Evolutionary conservation across 2,329 filamentous ascomycete genomes (phyloP).

Genomic region (Cyphellophora attinorum): DNA sequence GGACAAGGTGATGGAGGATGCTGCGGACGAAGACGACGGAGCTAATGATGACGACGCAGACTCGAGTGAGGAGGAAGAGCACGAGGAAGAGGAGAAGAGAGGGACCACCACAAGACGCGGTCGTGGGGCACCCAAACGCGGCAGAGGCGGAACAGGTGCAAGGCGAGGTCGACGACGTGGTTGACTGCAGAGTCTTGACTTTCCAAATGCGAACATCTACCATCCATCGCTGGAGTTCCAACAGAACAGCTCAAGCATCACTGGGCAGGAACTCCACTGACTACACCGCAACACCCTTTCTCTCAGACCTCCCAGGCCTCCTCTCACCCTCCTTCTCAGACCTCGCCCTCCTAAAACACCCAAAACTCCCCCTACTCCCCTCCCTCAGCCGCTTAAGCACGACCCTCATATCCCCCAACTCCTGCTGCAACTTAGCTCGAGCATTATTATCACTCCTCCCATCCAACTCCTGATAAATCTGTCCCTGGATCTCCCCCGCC

Average conservation of each 20-base stretch:
- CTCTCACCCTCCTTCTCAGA: conserved; percentile 15
- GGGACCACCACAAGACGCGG: conserved; percentile 1
- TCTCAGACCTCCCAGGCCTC: conserved; percentile 2
- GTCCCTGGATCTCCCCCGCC: conserved; percentile 70
- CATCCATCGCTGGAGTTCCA: background rate
- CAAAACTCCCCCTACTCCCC: conserved; percentile 74
- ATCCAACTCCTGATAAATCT: conserved; percentile 88
- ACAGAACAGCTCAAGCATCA: background rate
- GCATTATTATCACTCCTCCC: conserved; percentile 81
- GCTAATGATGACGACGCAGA: conserved; percentile 27
- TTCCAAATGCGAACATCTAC: background rate
- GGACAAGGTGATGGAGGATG: conserved; percentile 20
- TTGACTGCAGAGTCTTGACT: conserved; percentile 21
- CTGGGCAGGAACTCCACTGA: background rate
- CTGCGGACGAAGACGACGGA: conserved; percentile 29
- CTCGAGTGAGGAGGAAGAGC: conserved; percentile 27
- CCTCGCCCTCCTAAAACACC: conserved; percentile 65
- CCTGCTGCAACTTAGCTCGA: conserved; percentile 66
- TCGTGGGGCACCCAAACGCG: background rate
- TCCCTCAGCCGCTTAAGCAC: conserved; percentile 78
- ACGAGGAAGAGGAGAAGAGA: conserved; percentile 21
- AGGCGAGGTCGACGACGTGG: conserved; percentile 27
- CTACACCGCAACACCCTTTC: background rate
- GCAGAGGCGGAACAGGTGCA: conserved; percentile 2
- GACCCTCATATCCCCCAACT: conserved; percentile 80